Percentiles rank a stretch among this genome's conserved stretches.
Conservation (phyloP, 768 basidiomycete species). For the Podaxis mareebaensis region DNA sequence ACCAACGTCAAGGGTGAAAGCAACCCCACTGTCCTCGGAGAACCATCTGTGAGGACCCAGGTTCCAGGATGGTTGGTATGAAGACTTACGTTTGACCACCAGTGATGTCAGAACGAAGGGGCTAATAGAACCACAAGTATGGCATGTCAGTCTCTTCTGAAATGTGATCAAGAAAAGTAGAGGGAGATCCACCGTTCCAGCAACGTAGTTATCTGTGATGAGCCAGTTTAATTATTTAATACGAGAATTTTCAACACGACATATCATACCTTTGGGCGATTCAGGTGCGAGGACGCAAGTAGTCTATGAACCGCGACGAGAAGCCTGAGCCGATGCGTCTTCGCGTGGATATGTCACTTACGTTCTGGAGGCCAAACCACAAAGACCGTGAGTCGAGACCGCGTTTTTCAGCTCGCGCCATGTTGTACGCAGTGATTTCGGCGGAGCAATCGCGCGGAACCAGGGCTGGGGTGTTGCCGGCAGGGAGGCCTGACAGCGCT, state of each 20-base stretch:
- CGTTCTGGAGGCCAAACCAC: slow-evolving; percentile 24
- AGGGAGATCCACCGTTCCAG: slow-evolving; percentile 5
- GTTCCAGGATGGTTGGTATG: background rate
- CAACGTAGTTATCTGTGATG: slow-evolving; percentile 10
- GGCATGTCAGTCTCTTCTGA: background rate
- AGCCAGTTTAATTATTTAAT: background rate
- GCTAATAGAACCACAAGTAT: slow-evolving; percentile 14
- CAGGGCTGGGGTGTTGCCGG: slow-evolving; percentile 11
- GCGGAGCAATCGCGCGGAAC: slow-evolving; percentile 25
- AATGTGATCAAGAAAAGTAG: background rate
- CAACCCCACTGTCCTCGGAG: slow-evolving; percentile 30
- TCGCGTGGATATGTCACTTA: slow-evolving; percentile 1
- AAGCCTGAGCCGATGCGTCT: background rate
- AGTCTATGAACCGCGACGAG: slow-evolving; percentile 12
- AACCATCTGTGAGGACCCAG: background rate
- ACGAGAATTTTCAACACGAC: too few relatives aligned
- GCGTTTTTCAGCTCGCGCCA: slow-evolving; percentile 21
- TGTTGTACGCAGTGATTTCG: slow-evolving; percentile 19
- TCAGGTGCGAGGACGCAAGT: slow-evolving; percentile 27
- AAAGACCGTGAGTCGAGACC: slow-evolving; percentile 23
- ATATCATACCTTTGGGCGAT: slow-evolving; percentile 17
- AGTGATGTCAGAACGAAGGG: slow-evolving; percentile 27
- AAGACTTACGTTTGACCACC: slow-evolving; percentile 28
- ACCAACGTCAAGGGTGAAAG: slow-evolving; percentile 38
- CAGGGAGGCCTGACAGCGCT: background rate